Base-by-base conservation (phyloP, 2,329 filamentous ascomycete species). In the Balansia obtecta region DNA sequence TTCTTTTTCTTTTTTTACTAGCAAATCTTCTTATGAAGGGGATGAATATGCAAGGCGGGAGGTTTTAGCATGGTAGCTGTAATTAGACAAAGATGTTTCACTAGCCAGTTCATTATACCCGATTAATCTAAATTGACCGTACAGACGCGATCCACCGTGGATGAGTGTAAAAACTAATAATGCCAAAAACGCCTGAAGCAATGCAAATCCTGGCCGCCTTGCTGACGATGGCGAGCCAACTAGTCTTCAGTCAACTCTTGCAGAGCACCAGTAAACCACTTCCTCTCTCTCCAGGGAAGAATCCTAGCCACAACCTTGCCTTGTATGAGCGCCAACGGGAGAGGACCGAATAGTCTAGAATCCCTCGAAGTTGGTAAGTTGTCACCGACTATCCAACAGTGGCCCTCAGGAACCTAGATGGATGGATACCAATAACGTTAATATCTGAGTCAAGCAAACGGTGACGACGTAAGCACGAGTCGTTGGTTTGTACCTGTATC, bases 331-430 rank as follows among this genome's bases (percentile, higher is more conserved):
- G 80, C 91, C 61, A 98, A 70, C 0, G 93, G 93, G 30, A 98
- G 65, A 0, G 93, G 88, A 0, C 93, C 93, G 69, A 85, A 95
- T 40, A 82, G 73, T 54, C 93, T 81, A 42, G 89, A 96, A 70
- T 98, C 93, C 56, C 88, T 74, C 22, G 89, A 96, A 60, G 79
- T 85, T 3, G 80, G 75, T 54, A 95, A 63, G 65, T 97, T 97
- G 66, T 98, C 93, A 2, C 93, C 93, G 2, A 82, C 79, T 7
- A 96, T 72, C 80, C 88, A 97, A 60, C 89, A 94, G 71, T 98
- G 93, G 1, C 93, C 93, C 61, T 86, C 74, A 0, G 93, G 93
- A 15, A 98, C 81, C 86, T 94, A 60, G n/a, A 50, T n/a, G 7
- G 7, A 10, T n/a, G 32, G 7, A 10, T n/a, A 33, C 11, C 3